These are phyloP conservation scores for Cytospora leucostoma DNA, from an alignment of 2,329 filamentous ascomycete species.

Conservation along the genomic window DNA sequence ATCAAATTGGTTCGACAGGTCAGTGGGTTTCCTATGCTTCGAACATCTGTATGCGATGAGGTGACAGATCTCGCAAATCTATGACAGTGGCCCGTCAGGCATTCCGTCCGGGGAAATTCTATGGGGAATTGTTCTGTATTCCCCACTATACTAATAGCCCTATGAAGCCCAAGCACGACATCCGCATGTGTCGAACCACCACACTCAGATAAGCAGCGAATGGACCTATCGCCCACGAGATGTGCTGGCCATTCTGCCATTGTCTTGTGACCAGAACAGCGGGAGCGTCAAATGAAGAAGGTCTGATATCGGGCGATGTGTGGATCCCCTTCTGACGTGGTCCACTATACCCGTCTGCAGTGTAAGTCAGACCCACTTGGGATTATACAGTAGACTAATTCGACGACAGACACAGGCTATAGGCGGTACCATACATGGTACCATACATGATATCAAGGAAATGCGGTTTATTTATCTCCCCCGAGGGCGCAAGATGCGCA, in stretches of 20 bases:
- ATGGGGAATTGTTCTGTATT: neutral
- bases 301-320: neutral
- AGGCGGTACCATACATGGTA: neutral
- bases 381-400: neutral
- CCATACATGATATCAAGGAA: neutral
- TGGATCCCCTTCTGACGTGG: neutral
- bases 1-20: no score
- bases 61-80: neutral
- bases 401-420: no score
- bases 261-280: neutral
- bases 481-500: slow-evolving; percentile 12
- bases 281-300: neutral
- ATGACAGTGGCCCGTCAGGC: neutral
- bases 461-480: neutral
- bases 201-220: neutral
- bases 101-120: neutral
- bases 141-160: neutral
- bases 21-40: no score
- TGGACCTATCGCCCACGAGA: neutral
- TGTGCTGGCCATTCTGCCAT: neutral
- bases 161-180: neutral
- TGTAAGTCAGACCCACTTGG: neutral
- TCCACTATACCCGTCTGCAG: neutral
- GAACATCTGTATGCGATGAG: no score
- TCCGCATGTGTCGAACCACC: neutral